phyloP scores from a whole-genome alignment of 257 asterid genomes.

The Solanum appendiculatum region DNA sequence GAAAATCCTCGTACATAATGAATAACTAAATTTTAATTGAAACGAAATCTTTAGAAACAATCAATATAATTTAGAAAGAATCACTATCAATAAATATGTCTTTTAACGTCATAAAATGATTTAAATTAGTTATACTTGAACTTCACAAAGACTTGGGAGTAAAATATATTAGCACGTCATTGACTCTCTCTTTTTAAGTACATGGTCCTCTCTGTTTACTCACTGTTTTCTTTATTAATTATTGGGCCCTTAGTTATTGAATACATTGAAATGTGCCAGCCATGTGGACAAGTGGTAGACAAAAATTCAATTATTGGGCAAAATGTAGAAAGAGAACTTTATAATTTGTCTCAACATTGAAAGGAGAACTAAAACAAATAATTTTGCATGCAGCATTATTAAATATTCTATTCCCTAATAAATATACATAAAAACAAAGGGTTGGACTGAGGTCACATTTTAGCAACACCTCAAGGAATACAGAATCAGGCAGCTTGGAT shows the following conservation, averaged over 20 bases:
- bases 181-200: background rate
- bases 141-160: background rate
- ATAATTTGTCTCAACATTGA: background rate
- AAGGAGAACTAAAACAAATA: background rate
- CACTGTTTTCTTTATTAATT: background rate
- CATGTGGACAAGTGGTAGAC: background rate
- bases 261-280: background rate
- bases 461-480: background rate
- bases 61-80: too few species aligned
- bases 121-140: too few species aligned
- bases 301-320: background rate
- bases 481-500: background rate
- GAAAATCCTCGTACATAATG: too few species aligned
- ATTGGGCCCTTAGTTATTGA: background rate
- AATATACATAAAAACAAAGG: too few species aligned
- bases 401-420: background rate
- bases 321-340: background rate
- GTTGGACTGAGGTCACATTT: background rate
- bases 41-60: too few species aligned
- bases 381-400: background rate
- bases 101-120: too few species aligned
- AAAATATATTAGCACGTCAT: background rate
- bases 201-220: background rate
- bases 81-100: too few species aligned
- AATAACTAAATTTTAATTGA: too few species aligned